Evolutionary conservation across 1,284 basidiomycete species (phyloP), one percentile per base, ranked within the genome.

Genomic region (Lentinus polychrous): DNA sequence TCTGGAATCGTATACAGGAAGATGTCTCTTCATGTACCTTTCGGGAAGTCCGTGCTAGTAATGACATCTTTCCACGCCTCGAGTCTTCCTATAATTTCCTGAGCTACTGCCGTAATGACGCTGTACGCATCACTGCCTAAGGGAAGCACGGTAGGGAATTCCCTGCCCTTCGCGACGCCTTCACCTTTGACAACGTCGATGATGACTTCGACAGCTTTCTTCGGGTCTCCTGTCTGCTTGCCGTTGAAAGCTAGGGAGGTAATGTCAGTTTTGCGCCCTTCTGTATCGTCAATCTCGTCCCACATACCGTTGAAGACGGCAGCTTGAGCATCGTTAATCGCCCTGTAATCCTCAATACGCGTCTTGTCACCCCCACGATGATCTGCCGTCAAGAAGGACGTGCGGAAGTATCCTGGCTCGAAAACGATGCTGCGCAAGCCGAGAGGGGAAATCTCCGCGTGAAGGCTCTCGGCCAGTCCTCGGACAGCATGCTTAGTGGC

Each of bases 341-440:
- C 53, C 37, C 60, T 52, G 56, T 74, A 75, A 54, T 73, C 72
- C 0, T 56, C n/a, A 44, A 74, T 72, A 10, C 68, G 61, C 3
- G 62, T 50, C 6, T 60, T 57, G 39, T 66, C 62, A 1, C 60
- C 53, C 2, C 56, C 56, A 5, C 65, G 63, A 47, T 69, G 63
- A 20, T 61, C 63, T 4, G 57, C 46, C 1, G 52, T 54, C 5
- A 74, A 60, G 56, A 74, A 63, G 1, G 59, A 49, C 0, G 72
- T 74, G 24, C 72, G 63, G 62, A 73, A 74, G 55, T 68, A 71
- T 7, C 73, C 73, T 35, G 67, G 67, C 37, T 76, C 72, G 40
- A 74, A 52, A 50, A 63, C 69, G 45, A 68, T 61, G 49, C 66
- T 68, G n/a, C 69, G 66, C 1, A 76, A 58, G 2, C 72, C 72